These are phyloP conservation scores for Gnetum montanum DNA, from an alignment of 75 land plant species.

Conservation along the genomic window DNA sequence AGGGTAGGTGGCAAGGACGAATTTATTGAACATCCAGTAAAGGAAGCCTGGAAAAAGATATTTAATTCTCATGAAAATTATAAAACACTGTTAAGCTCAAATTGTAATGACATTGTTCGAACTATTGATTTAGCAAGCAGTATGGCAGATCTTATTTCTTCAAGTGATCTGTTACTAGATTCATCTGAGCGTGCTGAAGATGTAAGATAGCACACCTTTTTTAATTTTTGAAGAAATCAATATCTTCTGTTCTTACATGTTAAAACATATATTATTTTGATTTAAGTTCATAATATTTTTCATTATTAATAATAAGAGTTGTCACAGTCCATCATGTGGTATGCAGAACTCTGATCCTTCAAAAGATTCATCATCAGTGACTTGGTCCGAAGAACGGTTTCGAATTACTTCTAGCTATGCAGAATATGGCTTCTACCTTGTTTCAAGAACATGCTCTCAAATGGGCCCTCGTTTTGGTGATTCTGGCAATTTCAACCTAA, in stretches of 20 bases:
- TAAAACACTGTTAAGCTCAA: slow-evolving; percentile 10
- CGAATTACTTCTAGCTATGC: slow-evolving; percentile 34
- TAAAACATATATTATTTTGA: background rate
- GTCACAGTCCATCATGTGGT: slow-evolving; percentile 5
- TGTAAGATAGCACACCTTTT: slow-evolving; percentile 15
- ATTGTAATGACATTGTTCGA: slow-evolving; percentile 10
- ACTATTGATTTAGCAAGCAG: slow-evolving; percentile 12
- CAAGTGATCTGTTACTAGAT: slow-evolving; percentile 35
- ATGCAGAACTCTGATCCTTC: background rate
- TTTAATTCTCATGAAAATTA: slow-evolving; percentile 14
- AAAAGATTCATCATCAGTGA: slow-evolving; percentile 12
- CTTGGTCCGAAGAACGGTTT: slow-evolving; percentile 28
- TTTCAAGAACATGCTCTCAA: slow-evolving; percentile 20
- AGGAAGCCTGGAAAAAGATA: slow-evolving; percentile 42
- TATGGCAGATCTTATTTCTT: slow-evolving; percentile 38
- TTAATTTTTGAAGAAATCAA: background rate
- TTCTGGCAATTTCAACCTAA: slow-evolving; percentile 9
- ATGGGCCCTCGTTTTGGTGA: slow-evolving; percentile 9
- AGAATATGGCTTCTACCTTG: slow-evolving; percentile 40
- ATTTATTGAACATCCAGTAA: slow-evolving; percentile 18
- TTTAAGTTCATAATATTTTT: background rate
- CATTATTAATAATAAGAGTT: slow-evolving; percentile 11
- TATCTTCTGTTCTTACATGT: background rate
- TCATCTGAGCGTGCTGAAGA: slow-evolving; percentile 6
- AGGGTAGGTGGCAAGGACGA: too few species aligned